These are phyloP conservation scores for Talaromyces sp. DNA, from an alignment of 2,329 filamentous ascomycete genomes.

Conservation along the genomic window DNA sequence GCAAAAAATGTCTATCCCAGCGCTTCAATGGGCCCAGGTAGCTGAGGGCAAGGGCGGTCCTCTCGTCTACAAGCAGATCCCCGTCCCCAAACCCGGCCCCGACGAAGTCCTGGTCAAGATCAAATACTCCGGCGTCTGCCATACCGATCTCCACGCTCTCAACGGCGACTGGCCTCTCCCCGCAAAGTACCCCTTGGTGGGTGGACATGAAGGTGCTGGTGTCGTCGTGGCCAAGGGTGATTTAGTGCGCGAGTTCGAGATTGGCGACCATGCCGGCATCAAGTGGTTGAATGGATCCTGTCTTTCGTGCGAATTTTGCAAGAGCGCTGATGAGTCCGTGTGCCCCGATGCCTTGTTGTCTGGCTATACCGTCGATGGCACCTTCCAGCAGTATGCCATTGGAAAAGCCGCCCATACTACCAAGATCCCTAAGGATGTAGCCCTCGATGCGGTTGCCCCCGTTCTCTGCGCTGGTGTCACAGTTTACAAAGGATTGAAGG, in stretches of 20 bases:
- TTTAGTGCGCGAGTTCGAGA: slow-evolving; percentile 68
- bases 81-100: slow-evolving; percentile 71
- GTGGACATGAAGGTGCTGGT: slow-evolving; percentile 75
- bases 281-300: slow-evolving; percentile 91
- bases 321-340: slow-evolving; percentile 72
- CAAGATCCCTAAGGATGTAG: slow-evolving; percentile 69
- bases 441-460: slow-evolving; percentile 71
- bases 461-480: slow-evolving; percentile 82
- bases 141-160: slow-evolving; percentile 77
- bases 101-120: slow-evolving; percentile 91
- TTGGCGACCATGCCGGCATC: slow-evolving; percentile 82
- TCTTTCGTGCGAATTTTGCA: slow-evolving; percentile 77
- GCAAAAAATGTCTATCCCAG: slow-evolving; percentile 55
- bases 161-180: slow-evolving; percentile 84
- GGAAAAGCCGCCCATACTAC: slow-evolving; percentile 82
- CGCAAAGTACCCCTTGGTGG: slow-evolving; percentile 79
- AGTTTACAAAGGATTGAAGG: slow-evolving; percentile 84
- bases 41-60: slow-evolving; percentile 68
- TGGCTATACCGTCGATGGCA: slow-evolving; percentile 87
- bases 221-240: slow-evolving; percentile 74
- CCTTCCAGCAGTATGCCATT: slow-evolving; percentile 87
- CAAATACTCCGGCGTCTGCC: slow-evolving; percentile 86
- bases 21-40: slow-evolving; percentile 86
- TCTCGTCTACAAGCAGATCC: slow-evolving; percentile 56
- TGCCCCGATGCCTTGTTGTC: slow-evolving; percentile 71